Conservation (phyloP, 805 yeast genomes). For the Sungouiella blattae region DNA sequence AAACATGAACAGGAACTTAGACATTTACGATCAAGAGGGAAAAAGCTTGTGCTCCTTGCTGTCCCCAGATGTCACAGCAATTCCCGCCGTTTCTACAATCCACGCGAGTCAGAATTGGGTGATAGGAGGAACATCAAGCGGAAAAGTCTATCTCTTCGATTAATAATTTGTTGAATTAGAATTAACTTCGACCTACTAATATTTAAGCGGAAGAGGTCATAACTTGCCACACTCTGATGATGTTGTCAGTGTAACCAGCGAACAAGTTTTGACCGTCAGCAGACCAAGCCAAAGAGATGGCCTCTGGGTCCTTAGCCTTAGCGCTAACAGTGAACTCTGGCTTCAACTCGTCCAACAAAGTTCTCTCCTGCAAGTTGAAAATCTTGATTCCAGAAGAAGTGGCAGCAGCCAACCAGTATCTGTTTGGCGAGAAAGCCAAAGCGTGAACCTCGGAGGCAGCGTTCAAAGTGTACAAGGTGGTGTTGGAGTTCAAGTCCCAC, state of each 20-base stretch:
- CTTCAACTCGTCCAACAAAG: slow-evolving; percentile 92
- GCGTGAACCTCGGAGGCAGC: slow-evolving; percentile 97
- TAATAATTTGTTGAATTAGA: slow-evolving; percentile 10
- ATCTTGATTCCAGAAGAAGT: slow-evolving; percentile 96
- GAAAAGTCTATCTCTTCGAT: slow-evolving; percentile 68
- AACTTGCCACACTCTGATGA: slow-evolving; percentile 99
- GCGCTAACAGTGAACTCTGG: slow-evolving; percentile 91
- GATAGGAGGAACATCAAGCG: slow-evolving; percentile 93
- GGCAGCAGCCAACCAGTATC: slow-evolving; percentile 99
- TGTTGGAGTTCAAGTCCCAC: slow-evolving; percentile 90
- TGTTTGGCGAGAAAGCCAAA: slow-evolving; percentile 99
- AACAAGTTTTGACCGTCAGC: slow-evolving; percentile 99
- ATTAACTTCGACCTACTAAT: too few species aligned
- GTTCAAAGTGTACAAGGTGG: slow-evolving; percentile 85
- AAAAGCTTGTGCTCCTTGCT: slow-evolving; percentile 72
- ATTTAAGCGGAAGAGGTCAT: slow-evolving; percentile 71
- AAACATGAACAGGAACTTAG: slow-evolving; percentile 87
- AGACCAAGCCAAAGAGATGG: slow-evolving; percentile 98
- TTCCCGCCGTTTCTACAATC: slow-evolving; percentile 83
- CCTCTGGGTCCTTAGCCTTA: slow-evolving; percentile 96
- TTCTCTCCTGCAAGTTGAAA: slow-evolving; percentile 95
- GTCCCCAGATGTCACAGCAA: slow-evolving; percentile 67
- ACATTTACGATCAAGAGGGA: slow-evolving; percentile 76
- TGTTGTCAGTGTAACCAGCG: slow-evolving; percentile 99
- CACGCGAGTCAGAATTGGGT: slow-evolving; percentile 89